These are phyloP conservation scores for Dendrostoma leiphaemia DNA, from an alignment of 2,329 filamentous ascomycete species.

Conservation along the genomic window DNA sequence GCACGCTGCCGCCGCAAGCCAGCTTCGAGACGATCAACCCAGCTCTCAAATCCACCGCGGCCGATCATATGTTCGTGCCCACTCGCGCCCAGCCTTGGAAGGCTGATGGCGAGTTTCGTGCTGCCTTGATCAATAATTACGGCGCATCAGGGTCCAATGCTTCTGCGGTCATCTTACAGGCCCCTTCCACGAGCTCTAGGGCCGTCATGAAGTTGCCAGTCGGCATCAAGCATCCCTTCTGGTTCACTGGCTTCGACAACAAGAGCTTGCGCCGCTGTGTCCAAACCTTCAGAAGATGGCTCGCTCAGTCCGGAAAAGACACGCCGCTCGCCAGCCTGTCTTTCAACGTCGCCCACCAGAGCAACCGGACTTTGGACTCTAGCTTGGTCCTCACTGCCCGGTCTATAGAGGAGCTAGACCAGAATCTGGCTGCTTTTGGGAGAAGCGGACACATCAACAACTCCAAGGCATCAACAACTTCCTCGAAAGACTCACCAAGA, in stretches of 20 bases:
- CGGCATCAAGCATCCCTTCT: neutral
- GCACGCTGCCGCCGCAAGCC: constrained; percentile 31
- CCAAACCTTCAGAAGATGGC: neutral
- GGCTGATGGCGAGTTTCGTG: constrained; percentile 13
- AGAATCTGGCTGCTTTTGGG: neutral
- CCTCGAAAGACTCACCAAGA: too few relatives aligned
- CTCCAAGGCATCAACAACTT: too few relatives aligned
- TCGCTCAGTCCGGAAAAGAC: neutral
- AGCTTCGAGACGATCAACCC: constrained; percentile 26
- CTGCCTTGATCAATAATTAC: constrained; percentile 34
- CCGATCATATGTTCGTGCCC: constrained; percentile 23
- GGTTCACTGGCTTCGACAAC: constrained; percentile 2
- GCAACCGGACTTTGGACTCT: constrained; percentile 25
- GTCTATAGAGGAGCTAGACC: constrained; percentile 25
- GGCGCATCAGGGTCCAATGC: constrained; percentile 33
- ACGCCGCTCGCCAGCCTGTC: constrained; percentile 24
- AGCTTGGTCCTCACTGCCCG: constrained; percentile 25
- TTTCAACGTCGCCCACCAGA: constrained; percentile 30
- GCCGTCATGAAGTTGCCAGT: neutral
- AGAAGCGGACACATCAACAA: too few relatives aligned
- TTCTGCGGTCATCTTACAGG: constrained; percentile 22
- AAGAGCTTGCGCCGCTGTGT: neutral
- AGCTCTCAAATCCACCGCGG: constrained; percentile 15
- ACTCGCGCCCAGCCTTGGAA: constrained; percentile 23
- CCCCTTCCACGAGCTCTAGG: neutral